Conservation (phyloP, 73 alveolate genomes). For the Durusdinium trenchii region DNA sequence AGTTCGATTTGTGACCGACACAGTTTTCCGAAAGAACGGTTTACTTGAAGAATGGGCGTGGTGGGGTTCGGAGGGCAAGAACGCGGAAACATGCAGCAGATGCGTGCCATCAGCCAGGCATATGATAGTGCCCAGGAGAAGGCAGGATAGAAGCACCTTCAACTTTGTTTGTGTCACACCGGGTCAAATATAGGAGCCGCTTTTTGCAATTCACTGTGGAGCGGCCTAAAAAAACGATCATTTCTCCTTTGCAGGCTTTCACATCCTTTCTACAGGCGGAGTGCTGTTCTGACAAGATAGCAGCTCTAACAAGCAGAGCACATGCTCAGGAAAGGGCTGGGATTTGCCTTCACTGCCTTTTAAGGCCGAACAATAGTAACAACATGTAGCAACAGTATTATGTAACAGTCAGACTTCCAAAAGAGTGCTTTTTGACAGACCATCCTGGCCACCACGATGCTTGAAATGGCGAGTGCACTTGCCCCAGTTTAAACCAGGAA, state of each 20-base stretch:
- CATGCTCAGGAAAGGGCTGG: slow-evolving; percentile 69
- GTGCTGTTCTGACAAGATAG: neutral
- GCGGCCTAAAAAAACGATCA: too few species aligned
- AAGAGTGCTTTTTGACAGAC: neutral
- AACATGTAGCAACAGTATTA: neutral
- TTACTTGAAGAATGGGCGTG: too few species aligned
- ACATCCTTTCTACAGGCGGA: slow-evolving; percentile 68
- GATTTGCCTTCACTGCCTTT: slow-evolving; percentile 76
- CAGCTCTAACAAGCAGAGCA: neutral
- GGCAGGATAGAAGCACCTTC: neutral
- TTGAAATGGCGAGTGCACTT: slow-evolving; percentile 15
- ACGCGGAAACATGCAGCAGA: too few species aligned
- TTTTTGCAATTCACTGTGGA: too few species aligned
- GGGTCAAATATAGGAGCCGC: neutral
- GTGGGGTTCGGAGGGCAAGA: too few species aligned
- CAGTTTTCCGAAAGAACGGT: too few species aligned
- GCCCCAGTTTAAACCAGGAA: neutral
- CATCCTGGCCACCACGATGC: slow-evolving; percentile 85
- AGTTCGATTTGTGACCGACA: too few species aligned
- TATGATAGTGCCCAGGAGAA: slow-evolving; percentile 54
- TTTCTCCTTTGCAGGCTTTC: slow-evolving; percentile 41
- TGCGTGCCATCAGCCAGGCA: too few species aligned
- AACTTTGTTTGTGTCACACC: too few species aligned
- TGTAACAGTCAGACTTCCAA: neutral
- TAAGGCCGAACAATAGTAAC: slow-evolving; percentile 23